Conservation (phyloP, 495 filamentous ascomycete genomes). For the Pyrenula aspistea region DNA sequence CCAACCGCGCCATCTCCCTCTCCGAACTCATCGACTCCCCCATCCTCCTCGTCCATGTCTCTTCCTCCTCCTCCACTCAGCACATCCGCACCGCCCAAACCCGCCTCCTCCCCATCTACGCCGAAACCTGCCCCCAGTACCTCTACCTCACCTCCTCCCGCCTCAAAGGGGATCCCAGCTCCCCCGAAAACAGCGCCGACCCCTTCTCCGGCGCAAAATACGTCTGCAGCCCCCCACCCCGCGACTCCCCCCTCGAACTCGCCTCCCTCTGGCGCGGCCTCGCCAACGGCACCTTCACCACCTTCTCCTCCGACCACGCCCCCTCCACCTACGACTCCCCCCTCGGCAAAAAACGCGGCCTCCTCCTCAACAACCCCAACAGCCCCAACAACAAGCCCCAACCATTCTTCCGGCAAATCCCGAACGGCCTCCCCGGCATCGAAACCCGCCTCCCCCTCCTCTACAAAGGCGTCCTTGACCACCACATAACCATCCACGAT, state of each 20-base stretch:
- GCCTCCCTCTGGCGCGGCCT: slow-evolving; percentile 24
- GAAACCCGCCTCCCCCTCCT: slow-evolving; percentile 43
- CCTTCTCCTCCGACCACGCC: slow-evolving; percentile 32
- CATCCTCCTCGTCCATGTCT: slow-evolving; percentile 33
- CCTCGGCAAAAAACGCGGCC: not conserved
- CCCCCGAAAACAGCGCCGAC: slow-evolving; percentile 18
- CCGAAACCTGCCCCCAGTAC: slow-evolving; percentile 27
- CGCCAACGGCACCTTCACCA: slow-evolving; percentile 34
- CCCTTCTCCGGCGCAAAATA: slow-evolving; percentile 12
- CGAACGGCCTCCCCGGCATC: slow-evolving; percentile 49
- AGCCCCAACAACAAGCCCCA: too few species aligned
- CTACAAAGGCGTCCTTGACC: slow-evolving; percentile 13
- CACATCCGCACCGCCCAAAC: slow-evolving; percentile 18
- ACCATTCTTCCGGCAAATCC: slow-evolving; percentile 38
- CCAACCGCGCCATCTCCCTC: slow-evolving; percentile 31
- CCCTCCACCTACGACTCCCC: not conserved
- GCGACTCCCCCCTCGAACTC: slow-evolving; percentile 17
- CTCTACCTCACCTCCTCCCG: slow-evolving; percentile 18
- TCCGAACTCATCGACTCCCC: slow-evolving; percentile 29
- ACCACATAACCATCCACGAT: slow-evolving; percentile 34
- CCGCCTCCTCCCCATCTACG: slow-evolving; percentile 22
- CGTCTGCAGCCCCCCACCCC: slow-evolving; percentile 32
- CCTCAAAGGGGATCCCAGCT: slow-evolving; percentile 30
- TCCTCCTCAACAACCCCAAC: too few species aligned
- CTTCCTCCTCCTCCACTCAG: slow-evolving; percentile 7